phyloP scores from a whole-genome alignment of 176 grass and related monocot genomes.

The Canna indica region DNA sequence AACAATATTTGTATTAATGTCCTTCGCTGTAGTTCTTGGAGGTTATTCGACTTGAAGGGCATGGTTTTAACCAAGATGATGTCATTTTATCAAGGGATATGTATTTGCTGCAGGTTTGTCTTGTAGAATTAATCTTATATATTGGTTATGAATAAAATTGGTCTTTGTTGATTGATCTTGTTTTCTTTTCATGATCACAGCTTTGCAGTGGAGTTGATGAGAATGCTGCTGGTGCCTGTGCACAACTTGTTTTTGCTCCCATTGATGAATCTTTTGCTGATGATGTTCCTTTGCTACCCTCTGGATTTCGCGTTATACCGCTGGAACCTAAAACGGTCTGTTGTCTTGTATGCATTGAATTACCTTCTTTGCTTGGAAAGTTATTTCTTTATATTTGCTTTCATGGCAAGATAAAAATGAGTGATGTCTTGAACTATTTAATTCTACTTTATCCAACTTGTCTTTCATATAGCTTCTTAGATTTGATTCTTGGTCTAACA shows the following conservation, averaged over 20 bases:
- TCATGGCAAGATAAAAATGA: too few species aligned
- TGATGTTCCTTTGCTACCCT: constrained; percentile 65
- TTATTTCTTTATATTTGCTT: not conserved
- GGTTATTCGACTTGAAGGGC: constrained; percentile 82
- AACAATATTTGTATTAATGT: not conserved
- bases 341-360: not conserved
- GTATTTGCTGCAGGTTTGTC: constrained; percentile 68
- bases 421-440: too few species aligned
- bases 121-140: not conserved
- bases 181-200: constrained; percentile 19
- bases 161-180: not conserved
- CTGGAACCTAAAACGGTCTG: constrained; percentile 53
- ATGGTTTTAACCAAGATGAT: constrained; percentile 71
- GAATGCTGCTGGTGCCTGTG: constrained; percentile 53
- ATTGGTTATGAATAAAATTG: not conserved
- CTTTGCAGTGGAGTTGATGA: constrained; percentile 81
- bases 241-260: constrained; percentile 90
- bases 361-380: not conserved
- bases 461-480: not conserved
- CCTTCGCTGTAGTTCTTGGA: constrained; percentile 57
- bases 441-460: not conserved
- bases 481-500: not conserved
- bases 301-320: constrained; percentile 80
- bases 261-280: constrained; percentile 95
- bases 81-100: constrained; percentile 66